Evolutionary conservation across 306 rosid species (phyloP).

Genomic region (Lathyrus tuberosus): DNA sequence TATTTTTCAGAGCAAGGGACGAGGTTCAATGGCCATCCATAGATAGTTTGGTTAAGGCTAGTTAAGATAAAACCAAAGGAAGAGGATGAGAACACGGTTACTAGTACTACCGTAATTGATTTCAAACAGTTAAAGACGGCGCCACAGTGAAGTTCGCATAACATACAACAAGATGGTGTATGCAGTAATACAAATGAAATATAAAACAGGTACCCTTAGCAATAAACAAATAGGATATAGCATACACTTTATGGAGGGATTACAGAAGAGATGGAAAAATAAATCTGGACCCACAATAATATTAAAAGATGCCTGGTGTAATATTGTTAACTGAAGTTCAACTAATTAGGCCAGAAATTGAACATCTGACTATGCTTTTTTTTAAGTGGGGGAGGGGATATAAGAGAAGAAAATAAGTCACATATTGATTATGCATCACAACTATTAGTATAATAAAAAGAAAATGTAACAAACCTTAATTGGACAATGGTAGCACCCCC

Average conservation of each 20-base stretch:
- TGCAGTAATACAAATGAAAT: neutral
- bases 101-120: neutral
- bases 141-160: neutral
- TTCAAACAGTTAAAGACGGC: constrained; percentile 22
- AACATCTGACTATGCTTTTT: constrained; percentile 11
- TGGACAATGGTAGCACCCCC: constrained; percentile 96
- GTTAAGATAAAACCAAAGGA: constrained; percentile 7
- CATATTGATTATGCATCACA: neutral
- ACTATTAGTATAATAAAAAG: constrained; percentile 7
- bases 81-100: neutral
- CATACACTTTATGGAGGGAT: neutral
- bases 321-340: neutral
- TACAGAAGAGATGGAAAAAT: neutral
- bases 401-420: neutral
- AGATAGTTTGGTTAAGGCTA: constrained; percentile 1
- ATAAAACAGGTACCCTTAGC: constrained; percentile 11
- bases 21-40: constrained; percentile 13
- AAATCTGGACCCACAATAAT: neutral
- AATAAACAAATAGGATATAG: constrained; percentile 3
- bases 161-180: neutral
- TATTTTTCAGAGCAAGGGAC: neutral
- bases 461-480: constrained; percentile 65
- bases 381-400: neutral
- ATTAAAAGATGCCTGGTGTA: neutral
- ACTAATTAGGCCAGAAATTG: neutral